Conservation (phyloP, 352 stramenopile genomes). For the Halophytophthora polymorphica region DNA sequence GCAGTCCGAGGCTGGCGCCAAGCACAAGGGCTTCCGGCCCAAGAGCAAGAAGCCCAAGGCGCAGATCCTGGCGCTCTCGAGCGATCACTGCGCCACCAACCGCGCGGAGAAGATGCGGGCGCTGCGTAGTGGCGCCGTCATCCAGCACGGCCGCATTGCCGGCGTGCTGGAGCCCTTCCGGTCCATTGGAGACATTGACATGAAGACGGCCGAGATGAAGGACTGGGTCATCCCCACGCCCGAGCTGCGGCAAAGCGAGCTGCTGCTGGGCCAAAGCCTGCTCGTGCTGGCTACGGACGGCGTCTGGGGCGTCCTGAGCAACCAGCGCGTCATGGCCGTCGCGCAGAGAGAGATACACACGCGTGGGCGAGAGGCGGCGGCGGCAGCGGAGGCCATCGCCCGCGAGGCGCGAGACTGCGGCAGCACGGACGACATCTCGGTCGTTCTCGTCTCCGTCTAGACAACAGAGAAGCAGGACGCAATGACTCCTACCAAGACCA, state of each 20-base stretch:
- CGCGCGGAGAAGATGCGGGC: slow-evolving; percentile 56
- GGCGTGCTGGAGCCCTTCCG: slow-evolving; percentile 81
- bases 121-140: slow-evolving; percentile 53
- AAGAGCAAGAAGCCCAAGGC: slow-evolving; percentile 17
- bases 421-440: slow-evolving; percentile 66
- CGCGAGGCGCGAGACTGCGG: slow-evolving; percentile 43
- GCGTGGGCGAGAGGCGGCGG: slow-evolving; percentile 16
- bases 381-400: slow-evolving; percentile 49
- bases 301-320: slow-evolving; percentile 67
- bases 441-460: slow-evolving; percentile 54
- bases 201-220: slow-evolving; percentile 69
- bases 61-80: slow-evolving; percentile 28
- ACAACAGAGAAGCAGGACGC: not conserved
- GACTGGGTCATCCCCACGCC: slow-evolving; percentile 73
- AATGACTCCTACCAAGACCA: too few relatives aligned
- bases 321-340: slow-evolving; percentile 53
- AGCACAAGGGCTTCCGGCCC: slow-evolving; percentile 1
- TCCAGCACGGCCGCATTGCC: slow-evolving; percentile 69
- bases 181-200: slow-evolving; percentile 81
- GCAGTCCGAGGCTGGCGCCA: slow-evolving; percentile 1
- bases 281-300: slow-evolving; percentile 73
- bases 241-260: slow-evolving; percentile 47
- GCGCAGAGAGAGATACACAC: slow-evolving; percentile 31
- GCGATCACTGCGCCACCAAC: slow-evolving; percentile 77
- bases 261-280: slow-evolving; percentile 43